These are phyloP conservation scores for Mycena haematopus DNA, from an alignment of 768 basidiomycete genomes.

Conservation along the genomic window DNA sequence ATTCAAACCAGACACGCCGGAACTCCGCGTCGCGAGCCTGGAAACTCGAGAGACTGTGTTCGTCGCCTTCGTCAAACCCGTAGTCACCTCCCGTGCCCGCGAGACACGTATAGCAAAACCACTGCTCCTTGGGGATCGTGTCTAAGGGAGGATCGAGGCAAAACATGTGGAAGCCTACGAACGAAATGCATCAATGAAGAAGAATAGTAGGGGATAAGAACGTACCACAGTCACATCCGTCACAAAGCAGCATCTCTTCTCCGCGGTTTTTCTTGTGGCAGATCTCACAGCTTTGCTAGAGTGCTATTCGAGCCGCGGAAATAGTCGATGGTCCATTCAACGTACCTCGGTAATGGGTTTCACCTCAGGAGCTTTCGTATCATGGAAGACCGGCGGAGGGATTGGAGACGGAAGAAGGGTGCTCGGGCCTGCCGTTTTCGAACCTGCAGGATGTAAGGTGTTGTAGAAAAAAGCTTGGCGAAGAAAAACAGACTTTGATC, in stretches of 20 bases:
- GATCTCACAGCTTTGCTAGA: constrained; percentile 88
- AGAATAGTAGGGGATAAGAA: constrained; percentile 36
- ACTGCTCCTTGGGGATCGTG: constrained; percentile 89
- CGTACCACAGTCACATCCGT: constrained; percentile 83
- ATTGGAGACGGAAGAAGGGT: constrained; percentile 37
- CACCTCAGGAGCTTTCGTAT: constrained; percentile 43
- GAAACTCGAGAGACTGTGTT: constrained; percentile 91
- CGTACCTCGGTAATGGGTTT: constrained; percentile 63
- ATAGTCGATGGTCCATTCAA: constrained; percentile 28
- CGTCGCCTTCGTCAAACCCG: constrained; percentile 98
- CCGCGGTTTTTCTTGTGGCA: constrained; percentile 89
- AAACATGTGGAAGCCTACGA: constrained; percentile 91
- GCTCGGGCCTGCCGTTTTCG: constrained; percentile 43
- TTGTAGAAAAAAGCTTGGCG: constrained; percentile 9
- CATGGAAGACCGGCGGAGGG: constrained; percentile 55
- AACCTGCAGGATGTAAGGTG: constrained; percentile 36
- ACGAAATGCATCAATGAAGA: constrained; percentile 7
- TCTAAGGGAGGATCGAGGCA: constrained; percentile 92
- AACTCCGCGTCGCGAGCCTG: constrained; percentile 92
- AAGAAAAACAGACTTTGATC: constrained; percentile 51
- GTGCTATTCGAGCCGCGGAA: constrained; percentile 33
- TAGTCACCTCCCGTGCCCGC: constrained; percentile 93
- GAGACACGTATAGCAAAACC: constrained; percentile 94
- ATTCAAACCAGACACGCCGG: constrained; percentile 83
- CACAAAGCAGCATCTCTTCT: constrained; percentile 91